phyloP scores from a whole-genome alignment of 139 green algal genomes.

The Raphidocelis subcapitata region DNA sequence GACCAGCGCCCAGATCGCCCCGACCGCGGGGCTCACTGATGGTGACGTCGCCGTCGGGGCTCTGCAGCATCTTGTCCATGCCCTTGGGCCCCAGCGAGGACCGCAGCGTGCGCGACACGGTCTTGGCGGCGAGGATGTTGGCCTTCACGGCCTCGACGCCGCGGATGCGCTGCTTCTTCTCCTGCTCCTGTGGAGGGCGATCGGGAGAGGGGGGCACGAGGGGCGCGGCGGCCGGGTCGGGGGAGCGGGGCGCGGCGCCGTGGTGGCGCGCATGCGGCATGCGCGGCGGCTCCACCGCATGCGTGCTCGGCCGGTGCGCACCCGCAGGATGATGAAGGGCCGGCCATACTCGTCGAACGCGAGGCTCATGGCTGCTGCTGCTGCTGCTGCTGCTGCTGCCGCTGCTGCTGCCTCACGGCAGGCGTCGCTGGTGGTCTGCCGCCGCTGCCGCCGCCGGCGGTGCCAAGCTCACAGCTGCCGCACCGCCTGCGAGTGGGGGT shows the following conservation, averaged over 20 bases:
- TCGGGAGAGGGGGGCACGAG: neutral
- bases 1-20: no score
- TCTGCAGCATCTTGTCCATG: slow-evolving; percentile 99
- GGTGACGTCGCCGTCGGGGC: slow-evolving; percentile 94
- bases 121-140: slow-evolving; percentile 96
- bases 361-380: slow-evolving; percentile 72
- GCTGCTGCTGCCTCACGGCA: no score
- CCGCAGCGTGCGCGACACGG: slow-evolving; percentile 83
- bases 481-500: no score
- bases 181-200: slow-evolving; percentile 79
- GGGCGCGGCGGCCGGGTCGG: neutral
- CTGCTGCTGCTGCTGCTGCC: neutral
- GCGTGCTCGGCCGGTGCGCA: slow-evolving; percentile 34
- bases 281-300: neutral
- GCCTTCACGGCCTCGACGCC: slow-evolving; percentile 94
- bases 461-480: no score
- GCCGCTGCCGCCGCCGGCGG: no score
- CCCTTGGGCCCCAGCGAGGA: slow-evolving; percentile 91
- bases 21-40: slow-evolving; percentile 87
- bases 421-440: no score
- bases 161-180: slow-evolving; percentile 79
- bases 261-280: neutral
- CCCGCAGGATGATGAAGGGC: slow-evolving; percentile 96
- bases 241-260: neutral
- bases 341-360: slow-evolving; percentile 97